Base-by-base conservation (phyloP, 164 flowering plant genomes). In the Stephania yunnanensis region DNA sequence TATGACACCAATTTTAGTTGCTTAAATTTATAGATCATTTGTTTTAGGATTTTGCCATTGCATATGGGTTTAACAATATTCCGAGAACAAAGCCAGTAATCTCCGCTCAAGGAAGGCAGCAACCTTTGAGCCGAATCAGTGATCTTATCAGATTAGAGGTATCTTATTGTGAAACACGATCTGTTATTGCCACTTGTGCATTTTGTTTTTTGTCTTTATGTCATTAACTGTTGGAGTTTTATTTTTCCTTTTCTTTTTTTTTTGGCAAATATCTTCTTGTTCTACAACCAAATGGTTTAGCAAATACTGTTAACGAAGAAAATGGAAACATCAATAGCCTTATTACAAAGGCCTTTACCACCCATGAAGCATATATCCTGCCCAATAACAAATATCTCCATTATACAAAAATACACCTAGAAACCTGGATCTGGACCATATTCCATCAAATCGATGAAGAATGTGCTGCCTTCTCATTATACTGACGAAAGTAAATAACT, bases 81-180 rank as follows among this genome's bases (percentile, higher is more conserved):
- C 90, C 92, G 31, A 90, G 81, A 82, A 86, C 85, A 75, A 87
- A 67, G 85, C 89, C 86, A 61, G 79, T 85, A 69, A 85, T 98
- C 31, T 65, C 91, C 80, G 88, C 79, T 74, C 90, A 89, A 31
- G 79, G 92, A 53, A 80, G 75, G 29, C 82, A 78, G 64, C 82
- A 80, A 68, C 79, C 90, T 17, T 80, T 92, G 82, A 92, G 89
- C 78, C 87, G 89, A 82, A 78, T 91, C 71, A 87, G 86, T 77
- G 91, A 94, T 80, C 93, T 89, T 48, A 81, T 96, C 48, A 87
- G 94, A 85, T 63, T 75, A 73, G 98, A 96, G 98, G 97, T 96
- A 86, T 45, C 20, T 13, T 15, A 58, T 29, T 46, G 48, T 53
- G 29, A 74, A 58, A 50, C 13, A 0, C 2, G 42, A 36, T 67